Evolutionary conservation across 306 rosid genomes (phyloP).

Genomic region (Sphenostylis stenocarpa): DNA sequence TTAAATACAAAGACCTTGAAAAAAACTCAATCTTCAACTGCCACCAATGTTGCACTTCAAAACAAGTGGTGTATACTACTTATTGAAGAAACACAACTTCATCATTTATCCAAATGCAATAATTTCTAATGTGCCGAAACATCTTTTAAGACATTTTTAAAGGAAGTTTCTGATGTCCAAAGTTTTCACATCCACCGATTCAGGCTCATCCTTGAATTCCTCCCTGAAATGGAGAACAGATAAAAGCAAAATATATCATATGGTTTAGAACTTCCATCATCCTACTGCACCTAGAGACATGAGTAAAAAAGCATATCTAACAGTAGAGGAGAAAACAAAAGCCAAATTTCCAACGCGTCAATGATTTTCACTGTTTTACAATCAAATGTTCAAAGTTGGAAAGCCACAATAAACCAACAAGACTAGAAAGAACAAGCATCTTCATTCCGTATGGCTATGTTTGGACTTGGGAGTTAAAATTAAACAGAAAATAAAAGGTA

Average conservation of each 20-base stretch:
- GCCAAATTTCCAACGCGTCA: constrained; percentile 4
- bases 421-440: constrained; percentile 1
- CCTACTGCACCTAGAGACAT: not conserved
- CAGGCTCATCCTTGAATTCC: constrained; percentile 87
- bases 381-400: not conserved
- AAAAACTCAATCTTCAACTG: constrained; percentile 39
- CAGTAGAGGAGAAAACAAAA: not conserved
- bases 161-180: constrained; percentile 91
- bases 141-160: constrained; percentile 30
- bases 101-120: constrained; percentile 45
- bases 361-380: not conserved
- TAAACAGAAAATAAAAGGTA: not conserved
- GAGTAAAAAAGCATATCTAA: not conserved
- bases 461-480: constrained; percentile 4
- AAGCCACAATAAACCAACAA: not conserved
- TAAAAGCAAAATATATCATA: constrained; percentile 1
- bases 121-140: constrained; percentile 42
- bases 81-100: constrained; percentile 57
- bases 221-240: constrained; percentile 63
- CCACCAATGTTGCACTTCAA: constrained; percentile 40
- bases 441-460: not conserved
- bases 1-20: constrained; percentile 34
- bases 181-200: constrained; percentile 57
- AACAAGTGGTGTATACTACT: constrained; percentile 51
- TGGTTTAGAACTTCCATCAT: constrained; percentile 8